phyloP scores from a whole-genome alignment of 2,329 filamentous ascomycete species.

The Curvularia hawaiiensis region DNA sequence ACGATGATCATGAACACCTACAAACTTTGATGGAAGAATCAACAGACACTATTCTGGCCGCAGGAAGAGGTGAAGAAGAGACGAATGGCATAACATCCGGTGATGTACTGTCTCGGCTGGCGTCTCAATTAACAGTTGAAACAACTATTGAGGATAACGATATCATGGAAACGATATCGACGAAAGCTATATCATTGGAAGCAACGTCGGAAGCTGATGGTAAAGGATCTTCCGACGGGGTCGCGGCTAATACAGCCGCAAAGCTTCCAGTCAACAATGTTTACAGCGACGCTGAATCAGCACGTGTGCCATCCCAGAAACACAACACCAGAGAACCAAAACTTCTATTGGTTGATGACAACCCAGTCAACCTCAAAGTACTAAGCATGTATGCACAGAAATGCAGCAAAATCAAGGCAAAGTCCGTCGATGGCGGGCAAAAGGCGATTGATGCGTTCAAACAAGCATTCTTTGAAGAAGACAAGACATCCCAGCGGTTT shows the following conservation, averaged over 20 bases:
- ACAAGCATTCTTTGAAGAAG: not conserved
- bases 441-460: slow-evolving; percentile 13
- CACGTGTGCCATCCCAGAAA: not conserved
- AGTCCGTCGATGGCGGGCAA: slow-evolving; percentile 8
- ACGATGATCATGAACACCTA: not conserved
- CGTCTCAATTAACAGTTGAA: not conserved
- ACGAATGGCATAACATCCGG: not conserved
- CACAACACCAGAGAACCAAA: not conserved
- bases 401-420: slow-evolving; percentile 8
- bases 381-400: slow-evolving; percentile 12
- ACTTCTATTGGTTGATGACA: slow-evolving; percentile 13
- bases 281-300: not conserved
- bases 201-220: not conserved
- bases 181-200: not conserved
- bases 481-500: not conserved
- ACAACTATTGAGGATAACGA: not conserved
- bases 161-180: not conserved
- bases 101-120: not conserved
- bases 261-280: not conserved
- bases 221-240: not conserved
- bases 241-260: too few species aligned
- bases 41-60: too few species aligned
- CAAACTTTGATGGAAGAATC: not conserved
- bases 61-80: not conserved
- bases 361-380: slow-evolving; percentile 13